Conservation (phyloP, 352 stramenopile genomes). For the Globisporangium nagaii region DNA sequence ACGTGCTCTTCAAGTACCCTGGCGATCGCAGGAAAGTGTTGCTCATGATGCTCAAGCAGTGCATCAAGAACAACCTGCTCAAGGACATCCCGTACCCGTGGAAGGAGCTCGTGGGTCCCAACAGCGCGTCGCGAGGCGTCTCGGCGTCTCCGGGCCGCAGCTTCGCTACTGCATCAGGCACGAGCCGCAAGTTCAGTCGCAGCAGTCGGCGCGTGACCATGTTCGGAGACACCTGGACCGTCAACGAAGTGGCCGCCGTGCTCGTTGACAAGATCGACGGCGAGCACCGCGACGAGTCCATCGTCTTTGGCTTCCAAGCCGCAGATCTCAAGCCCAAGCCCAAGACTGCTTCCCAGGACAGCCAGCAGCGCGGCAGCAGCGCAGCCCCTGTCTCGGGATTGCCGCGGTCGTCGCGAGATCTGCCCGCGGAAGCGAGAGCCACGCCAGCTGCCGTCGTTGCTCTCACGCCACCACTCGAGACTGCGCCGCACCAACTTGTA, state of each 20-base stretch:
- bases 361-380: not conserved
- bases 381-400: too few species aligned
- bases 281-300: not conserved
- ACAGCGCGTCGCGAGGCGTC: too few species aligned
- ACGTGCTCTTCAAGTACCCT: constrained; percentile 26
- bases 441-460: too few species aligned
- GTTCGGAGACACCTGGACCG: constrained; percentile 1
- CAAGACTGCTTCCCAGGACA: too few species aligned
- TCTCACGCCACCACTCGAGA: too few species aligned
- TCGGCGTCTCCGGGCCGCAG: too few species aligned
- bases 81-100: constrained; percentile 5
- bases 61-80: constrained; percentile 2
- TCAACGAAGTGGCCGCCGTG: not conserved
- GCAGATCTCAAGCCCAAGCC: not conserved
- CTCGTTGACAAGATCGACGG: constrained; percentile 2
- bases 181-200: constrained; percentile 1
- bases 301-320: constrained; percentile 5
- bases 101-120: not conserved
- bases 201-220: not conserved
- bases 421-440: too few species aligned
- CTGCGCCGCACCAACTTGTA: too few species aligned
- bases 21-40: constrained; percentile 17
- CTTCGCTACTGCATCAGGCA: too few species aligned
- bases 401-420: too few species aligned
- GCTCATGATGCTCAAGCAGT: not conserved